phyloP scores from a whole-genome alignment of 2,329 filamentous ascomycete species.

The Graphilbum fragrans region DNA sequence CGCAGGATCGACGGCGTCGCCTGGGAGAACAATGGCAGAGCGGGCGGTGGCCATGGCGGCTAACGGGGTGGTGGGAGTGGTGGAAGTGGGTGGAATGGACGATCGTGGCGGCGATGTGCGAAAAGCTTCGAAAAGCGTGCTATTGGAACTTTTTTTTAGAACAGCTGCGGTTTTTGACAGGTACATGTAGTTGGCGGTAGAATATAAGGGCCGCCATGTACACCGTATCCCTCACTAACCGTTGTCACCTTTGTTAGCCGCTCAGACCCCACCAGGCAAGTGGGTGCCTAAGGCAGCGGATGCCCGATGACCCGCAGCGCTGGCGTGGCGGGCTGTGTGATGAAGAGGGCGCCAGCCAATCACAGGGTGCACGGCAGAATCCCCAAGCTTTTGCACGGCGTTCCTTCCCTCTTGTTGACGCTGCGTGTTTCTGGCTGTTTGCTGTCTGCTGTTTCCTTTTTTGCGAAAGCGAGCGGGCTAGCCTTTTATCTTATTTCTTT shows the following conservation, averaged over 20 bases:
- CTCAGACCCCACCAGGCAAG: no score
- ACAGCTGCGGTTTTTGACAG: no score
- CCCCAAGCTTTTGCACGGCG: neutral
- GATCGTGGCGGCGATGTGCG: neutral
- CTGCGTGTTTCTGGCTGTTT: neutral
- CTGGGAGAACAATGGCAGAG: conserved; percentile 58
- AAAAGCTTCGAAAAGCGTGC: neutral
- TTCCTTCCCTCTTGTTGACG: neutral
- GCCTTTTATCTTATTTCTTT: neutral
- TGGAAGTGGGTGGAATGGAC: neutral
- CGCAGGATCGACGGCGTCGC: conserved; percentile 53
- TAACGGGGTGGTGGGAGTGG: neutral
- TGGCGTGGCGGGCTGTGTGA: neutral
- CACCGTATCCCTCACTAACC: no score
- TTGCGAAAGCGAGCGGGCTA: no score
- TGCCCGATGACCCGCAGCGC: neutral
- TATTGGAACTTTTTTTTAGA: no score
- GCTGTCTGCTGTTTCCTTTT: neutral
- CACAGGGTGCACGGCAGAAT: no score
- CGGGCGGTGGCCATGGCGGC: conserved; percentile 11
- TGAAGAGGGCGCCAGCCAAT: neutral
- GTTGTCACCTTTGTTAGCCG: no score
- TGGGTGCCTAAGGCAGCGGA: conserved; percentile 1
- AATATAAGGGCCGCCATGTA: no score
- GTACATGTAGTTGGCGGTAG: no score